Evolutionary conservation across 176 grass and related monocot genomes (phyloP), one percentile per base, ranked within the genome.

Genomic region (Echinochloa phyllopogon): DNA sequence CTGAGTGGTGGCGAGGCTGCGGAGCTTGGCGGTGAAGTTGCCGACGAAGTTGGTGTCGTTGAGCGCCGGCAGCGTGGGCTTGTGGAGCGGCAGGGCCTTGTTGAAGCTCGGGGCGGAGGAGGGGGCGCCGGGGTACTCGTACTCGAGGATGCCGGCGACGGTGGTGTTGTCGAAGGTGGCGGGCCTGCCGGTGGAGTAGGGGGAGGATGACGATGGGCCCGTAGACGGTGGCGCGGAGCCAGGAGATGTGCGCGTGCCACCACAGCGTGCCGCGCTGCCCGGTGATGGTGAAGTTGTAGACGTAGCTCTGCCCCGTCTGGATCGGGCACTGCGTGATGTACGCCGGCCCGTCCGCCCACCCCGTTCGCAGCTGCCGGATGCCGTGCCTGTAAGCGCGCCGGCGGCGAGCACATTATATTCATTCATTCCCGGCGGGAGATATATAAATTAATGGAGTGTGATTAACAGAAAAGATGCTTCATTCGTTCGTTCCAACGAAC

Each of bases 241-340:
- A 97, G 29, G 86, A 87, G 89, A 97, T 90, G 86, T 97, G 94
- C 5, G 91, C 94, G 64, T 97, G 94, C 91, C 89, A 97, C 86
- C 91, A 94, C 65, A 97, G 89, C 60, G 94, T 97, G 82, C 94
- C 94, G 60, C 94, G 78, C 81, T 97, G 94, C 38, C 84, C 91
- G 1, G 25, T 24, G 8, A 97, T 0, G 23, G 94, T 94, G 91
- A 91, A 97, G 87, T 90, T 97, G 87, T 97, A 97, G 3, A 90
- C 94, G 78, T 93, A 97, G 74, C 83, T 91, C 60, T 88, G 81
- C 0, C 91, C 94, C 51, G 73, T 85, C 82, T 93, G 91, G 62
- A 96, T 93, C 13, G 94, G 94, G 73, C 94, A 96, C 83, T 96
- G 94, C n/a, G 94, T 89, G 68, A 96, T 63, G 82, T 96, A 96